These are phyloP conservation scores for Friedmanniomyces simplex DNA, from an alignment of 495 filamentous ascomycete species.

Conservation along the genomic window DNA sequence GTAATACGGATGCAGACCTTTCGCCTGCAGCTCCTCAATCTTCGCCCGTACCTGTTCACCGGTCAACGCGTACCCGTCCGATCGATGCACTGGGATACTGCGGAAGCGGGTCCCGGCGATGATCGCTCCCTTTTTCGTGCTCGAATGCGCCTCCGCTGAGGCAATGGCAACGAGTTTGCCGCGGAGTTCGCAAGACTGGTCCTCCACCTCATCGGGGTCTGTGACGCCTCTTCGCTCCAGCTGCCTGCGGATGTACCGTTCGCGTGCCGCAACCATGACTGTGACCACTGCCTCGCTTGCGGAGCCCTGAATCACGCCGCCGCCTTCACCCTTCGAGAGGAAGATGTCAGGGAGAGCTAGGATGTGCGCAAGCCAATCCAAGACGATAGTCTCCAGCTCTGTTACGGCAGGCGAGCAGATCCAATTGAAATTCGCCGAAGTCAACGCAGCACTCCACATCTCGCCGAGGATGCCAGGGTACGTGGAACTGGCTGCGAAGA, in stretches of 20 bases:
- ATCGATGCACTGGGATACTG: conserved; percentile 48
- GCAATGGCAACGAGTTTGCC: conserved; percentile 69
- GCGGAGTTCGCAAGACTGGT: conserved; percentile 54
- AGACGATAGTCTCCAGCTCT: conserved; percentile 85
- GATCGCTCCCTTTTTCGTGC: conserved; percentile 76
- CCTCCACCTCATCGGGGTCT: conserved; percentile 49
- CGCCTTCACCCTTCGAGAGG: conserved; percentile 65
- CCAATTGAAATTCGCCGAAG: conserved; percentile 93
- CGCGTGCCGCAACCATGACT: conserved; percentile 79
- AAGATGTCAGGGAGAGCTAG: conserved; percentile 66
- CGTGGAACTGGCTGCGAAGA: conserved; percentile 74
- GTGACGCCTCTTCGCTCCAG: conserved; percentile 38
- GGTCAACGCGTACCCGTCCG: conserved; percentile 62
- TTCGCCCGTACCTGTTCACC: conserved; percentile 46
- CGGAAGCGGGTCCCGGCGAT: conserved; percentile 76
- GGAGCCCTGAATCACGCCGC: conserved; percentile 90
- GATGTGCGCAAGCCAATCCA: conserved; percentile 81
- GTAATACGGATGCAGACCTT: conserved; percentile 74
- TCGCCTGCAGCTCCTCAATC: conserved; percentile 49
- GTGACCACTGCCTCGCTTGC: conserved; percentile 84
- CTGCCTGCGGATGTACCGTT: conserved; percentile 45
- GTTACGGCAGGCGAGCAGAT: conserved; percentile 91
- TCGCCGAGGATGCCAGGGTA: conserved; percentile 89
- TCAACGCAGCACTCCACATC: conserved; percentile 83
- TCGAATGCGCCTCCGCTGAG: conserved; percentile 69